Evolutionary conservation across 2,329 filamentous ascomycete genomes (phyloP).

Genomic region (Lojkania enalia): DNA sequence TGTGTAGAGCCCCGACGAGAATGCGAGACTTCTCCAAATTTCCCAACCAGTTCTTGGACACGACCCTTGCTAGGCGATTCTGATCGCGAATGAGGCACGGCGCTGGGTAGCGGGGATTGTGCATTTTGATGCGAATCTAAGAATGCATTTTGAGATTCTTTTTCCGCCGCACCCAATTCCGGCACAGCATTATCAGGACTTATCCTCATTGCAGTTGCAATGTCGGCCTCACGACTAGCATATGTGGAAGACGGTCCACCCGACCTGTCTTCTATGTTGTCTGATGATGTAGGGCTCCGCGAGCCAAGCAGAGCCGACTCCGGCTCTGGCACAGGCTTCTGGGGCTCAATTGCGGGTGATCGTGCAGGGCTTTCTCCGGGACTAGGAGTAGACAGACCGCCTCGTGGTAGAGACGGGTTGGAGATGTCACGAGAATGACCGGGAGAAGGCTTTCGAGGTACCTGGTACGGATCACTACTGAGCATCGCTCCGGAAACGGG

Average conservation of each 20-base stretch:
- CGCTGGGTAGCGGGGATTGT: slow-evolving; percentile 33
- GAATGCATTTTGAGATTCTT: slow-evolving; percentile 40
- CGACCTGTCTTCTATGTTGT: slow-evolving; percentile 30
- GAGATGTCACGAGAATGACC: slow-evolving; percentile 47
- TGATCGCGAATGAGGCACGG: slow-evolving; percentile 39
- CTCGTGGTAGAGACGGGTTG: slow-evolving; percentile 47
- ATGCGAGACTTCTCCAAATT: slow-evolving; percentile 51
- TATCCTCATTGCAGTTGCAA: slow-evolving; percentile 34
- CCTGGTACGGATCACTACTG: slow-evolving; percentile 26
- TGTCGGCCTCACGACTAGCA: slow-evolving; percentile 42
- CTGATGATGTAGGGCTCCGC: slow-evolving; percentile 39
- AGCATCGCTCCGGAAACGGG: slow-evolving; percentile 37
- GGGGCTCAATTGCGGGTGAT: slow-evolving; percentile 56
- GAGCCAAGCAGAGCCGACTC: slow-evolving; percentile 53
- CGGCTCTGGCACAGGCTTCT: slow-evolving; percentile 49
- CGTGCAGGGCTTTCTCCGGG: slow-evolving; percentile 64
- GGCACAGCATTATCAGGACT: slow-evolving; percentile 25
- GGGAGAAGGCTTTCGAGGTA: slow-evolving; percentile 42
- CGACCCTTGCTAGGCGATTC: slow-evolving; percentile 54
- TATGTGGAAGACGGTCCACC: slow-evolving; percentile 29
- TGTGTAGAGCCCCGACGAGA: slow-evolving; percentile 53
- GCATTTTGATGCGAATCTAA: slow-evolving; percentile 37
- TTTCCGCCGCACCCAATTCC: slow-evolving; percentile 33
- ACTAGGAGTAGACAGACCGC: slow-evolving; percentile 62
- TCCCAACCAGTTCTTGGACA: slow-evolving; percentile 56